These are phyloP conservation scores for Colletotrichum graminicola DNA, from an alignment of 2,329 filamentous ascomycete species.

Conservation along the genomic window DNA sequence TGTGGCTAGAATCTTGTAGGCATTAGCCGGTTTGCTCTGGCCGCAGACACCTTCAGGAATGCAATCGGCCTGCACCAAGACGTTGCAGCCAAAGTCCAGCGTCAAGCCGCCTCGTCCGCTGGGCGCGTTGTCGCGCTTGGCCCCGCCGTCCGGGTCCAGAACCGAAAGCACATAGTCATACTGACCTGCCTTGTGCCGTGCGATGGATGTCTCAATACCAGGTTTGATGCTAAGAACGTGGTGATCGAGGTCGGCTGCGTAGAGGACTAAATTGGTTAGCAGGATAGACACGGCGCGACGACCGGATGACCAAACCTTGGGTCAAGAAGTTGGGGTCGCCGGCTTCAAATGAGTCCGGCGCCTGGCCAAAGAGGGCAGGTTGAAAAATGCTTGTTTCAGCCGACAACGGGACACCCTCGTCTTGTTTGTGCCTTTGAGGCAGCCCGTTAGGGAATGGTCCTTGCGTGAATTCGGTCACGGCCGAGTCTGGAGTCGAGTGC, in stretches of 20 bases:
- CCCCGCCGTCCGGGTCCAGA: conserved; percentile 46
- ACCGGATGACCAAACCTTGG: conserved; percentile 27
- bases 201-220: conserved; percentile 43
- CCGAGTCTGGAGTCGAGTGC: conserved; percentile 11
- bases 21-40: conserved; percentile 50
- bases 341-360: conserved; percentile 30
- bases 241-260: conserved; percentile 18
- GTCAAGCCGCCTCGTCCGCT: conserved; percentile 44
- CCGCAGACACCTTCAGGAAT: conserved; percentile 44
- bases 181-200: conserved; percentile 61
- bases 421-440: conserved; percentile 15
- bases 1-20: conserved; percentile 63
- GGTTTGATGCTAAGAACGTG: conserved; percentile 2
- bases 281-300: not conserved
- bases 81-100: conserved; percentile 65
- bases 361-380: conserved; percentile 11
- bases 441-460: conserved; percentile 27
- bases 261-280: conserved; percentile 30
- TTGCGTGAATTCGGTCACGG: conserved; percentile 27
- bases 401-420: conserved; percentile 35
- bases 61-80: conserved; percentile 56
- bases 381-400: conserved; percentile 32
- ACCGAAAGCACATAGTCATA: conserved; percentile 64
- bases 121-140: conserved; percentile 30
- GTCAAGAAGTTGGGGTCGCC: conserved; percentile 25